These are phyloP conservation scores for Penicillium pulvis DNA, from an alignment of 495 filamentous ascomycete genomes.

Conservation along the genomic window DNA sequence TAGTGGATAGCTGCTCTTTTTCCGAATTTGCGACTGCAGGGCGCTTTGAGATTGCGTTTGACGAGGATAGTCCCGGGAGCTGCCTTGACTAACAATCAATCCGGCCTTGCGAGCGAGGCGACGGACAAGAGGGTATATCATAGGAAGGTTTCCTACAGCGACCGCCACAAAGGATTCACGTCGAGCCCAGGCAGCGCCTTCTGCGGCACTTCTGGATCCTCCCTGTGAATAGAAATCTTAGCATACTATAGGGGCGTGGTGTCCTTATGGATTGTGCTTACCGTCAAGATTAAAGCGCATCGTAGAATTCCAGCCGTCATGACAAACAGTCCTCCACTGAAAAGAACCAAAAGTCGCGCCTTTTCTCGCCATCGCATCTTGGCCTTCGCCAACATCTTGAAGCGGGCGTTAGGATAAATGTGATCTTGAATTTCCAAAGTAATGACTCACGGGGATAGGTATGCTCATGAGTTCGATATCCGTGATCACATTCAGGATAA, in stretches of 20 bases:
- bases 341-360: slow-evolving; percentile 55
- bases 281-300: slow-evolving; percentile 56
- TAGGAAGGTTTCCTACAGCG: slow-evolving; percentile 59
- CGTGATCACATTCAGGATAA: slow-evolving; percentile 50
- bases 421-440: not conserved
- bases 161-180: slow-evolving; percentile 65
- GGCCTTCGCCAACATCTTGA: slow-evolving; percentile 56
- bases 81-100: slow-evolving; percentile 2
- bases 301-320: slow-evolving; percentile 62
- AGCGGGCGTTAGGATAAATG: not conserved
- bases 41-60: not conserved
- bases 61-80: not conserved
- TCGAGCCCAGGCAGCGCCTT: slow-evolving; percentile 62
- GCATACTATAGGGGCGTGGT: too few species aligned
- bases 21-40: not conserved
- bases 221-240: slow-evolving; percentile 23
- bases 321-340: slow-evolving; percentile 60
- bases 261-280: slow-evolving; percentile 20
- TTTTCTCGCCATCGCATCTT: slow-evolving; percentile 54
- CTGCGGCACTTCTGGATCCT: slow-evolving; percentile 48
- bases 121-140: slow-evolving; percentile 57
- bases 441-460: slow-evolving; percentile 47
- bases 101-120: slow-evolving; percentile 36
- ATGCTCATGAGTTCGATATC: slow-evolving; percentile 57
- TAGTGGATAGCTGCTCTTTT: not conserved